Percentiles rank a stretch among this genome's conserved stretches.
Conservation (phyloP, 1,284 basidiomycete species). For the Tylopilus sp. region DNA sequence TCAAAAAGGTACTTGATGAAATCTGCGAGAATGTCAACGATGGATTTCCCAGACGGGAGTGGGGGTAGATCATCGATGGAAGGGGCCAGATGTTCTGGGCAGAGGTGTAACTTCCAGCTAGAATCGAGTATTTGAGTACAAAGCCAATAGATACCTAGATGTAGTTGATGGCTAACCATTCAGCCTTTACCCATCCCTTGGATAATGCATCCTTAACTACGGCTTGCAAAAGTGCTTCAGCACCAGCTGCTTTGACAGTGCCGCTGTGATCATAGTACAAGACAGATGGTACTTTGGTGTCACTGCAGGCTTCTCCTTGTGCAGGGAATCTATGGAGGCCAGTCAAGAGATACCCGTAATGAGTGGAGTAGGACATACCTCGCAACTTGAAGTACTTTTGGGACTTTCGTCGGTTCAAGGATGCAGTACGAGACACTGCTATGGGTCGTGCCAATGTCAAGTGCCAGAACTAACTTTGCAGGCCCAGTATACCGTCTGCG, state of each 20-base stretch:
- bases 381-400: neutral
- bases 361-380: neutral
- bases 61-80: neutral
- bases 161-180: constrained; percentile 37
- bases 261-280: constrained; percentile 46
- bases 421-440: neutral
- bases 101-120: constrained; percentile 1
- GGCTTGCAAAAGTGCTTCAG: constrained; percentile 39
- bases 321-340: constrained; percentile 34
- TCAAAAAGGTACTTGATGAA: neutral
- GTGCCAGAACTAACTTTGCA: neutral
- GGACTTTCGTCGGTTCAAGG: neutral
- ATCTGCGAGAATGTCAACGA: neutral
- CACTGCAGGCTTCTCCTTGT: constrained; percentile 31
- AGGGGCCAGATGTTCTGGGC: neutral
- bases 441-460: neutral
- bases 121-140: too few relatives aligned
- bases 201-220: constrained; percentile 36
- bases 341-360: neutral
- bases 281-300: constrained; percentile 47
- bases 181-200: constrained; percentile 33
- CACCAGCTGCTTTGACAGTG: constrained; percentile 40
- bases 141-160: neutral
- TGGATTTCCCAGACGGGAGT: neutral
- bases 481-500: neutral